Evolutionary conservation across 1,284 basidiomycete species (phyloP).

Genomic region (Apiotrichum porosum): DNA sequence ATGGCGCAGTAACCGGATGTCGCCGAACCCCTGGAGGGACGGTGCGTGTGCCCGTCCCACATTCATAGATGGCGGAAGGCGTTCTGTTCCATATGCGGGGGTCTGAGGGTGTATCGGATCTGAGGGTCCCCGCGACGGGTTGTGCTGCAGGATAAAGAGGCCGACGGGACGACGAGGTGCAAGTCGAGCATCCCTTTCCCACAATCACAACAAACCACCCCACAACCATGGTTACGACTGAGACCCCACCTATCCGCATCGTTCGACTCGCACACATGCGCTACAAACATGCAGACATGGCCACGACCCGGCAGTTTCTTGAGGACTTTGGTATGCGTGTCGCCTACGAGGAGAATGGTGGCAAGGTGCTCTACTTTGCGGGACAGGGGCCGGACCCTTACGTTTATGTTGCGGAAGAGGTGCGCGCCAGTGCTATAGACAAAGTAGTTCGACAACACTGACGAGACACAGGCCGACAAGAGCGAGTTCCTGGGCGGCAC

Average conservation of each 20-base stretch:
- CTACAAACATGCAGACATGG: slow-evolving; percentile 21
- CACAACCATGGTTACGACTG: slow-evolving; percentile 16
- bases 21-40: no score
- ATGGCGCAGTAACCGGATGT: no score
- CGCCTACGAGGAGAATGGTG: slow-evolving; percentile 8
- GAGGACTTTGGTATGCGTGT: slow-evolving; percentile 26
- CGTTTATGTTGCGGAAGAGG: slow-evolving; percentile 18
- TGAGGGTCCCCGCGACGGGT: no score
- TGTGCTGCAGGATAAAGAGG: no score
- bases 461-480: slow-evolving; percentile 1
- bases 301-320: slow-evolving; percentile 14
- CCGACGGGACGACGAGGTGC: no score
- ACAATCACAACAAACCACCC: no score
- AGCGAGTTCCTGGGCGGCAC: slow-evolving; percentile 11
- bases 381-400: slow-evolving; percentile 21
- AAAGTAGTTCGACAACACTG: no score
- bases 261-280: slow-evolving; percentile 23
- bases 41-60: no score
- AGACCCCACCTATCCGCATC: slow-evolving; percentile 13
- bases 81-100: no score
- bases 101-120: no score
- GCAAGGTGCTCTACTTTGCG: slow-evolving; percentile 18
- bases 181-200: background rate
- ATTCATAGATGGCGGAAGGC: no score
- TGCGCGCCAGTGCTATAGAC: no score